Evolutionary conservation across 176 grass and related monocot genomes (phyloP), one percentile per base, ranked within the genome.

Genomic region (Eremochloa ophiuroides): DNA sequence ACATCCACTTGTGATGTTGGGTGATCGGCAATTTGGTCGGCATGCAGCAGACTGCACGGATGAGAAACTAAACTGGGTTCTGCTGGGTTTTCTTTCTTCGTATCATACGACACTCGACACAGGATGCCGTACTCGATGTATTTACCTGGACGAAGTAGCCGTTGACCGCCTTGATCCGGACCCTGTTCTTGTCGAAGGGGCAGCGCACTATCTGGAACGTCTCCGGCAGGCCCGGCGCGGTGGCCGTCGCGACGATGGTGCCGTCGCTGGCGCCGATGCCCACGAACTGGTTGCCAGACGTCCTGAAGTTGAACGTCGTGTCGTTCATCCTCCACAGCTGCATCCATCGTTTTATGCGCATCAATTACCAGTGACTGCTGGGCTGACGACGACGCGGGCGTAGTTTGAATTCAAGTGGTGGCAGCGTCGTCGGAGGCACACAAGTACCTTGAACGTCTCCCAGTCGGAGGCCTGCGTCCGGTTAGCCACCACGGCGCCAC

Each of bases 381-480:
- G 43, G 14, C 43, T 16, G 42, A 13, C 44, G 46, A 50, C 17
- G 41, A 44, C 42, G 42, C 42, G 1, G 42, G 12, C 41, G 41
- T 42, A 42, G 42, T 4, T 14, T 11, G 42, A 44, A 44, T 44
- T 44, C 12, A 44, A 44, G 42, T n/a, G n/a, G n/a, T n/a, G n/a
- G n/a, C n/a, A n/a, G n/a, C n/a, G n/a, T n/a, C n/a, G n/a, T n/a
- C n/a, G n/a, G n/a, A n/a, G n/a, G n/a, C n/a, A n/a, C n/a, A n/a
- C n/a, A n/a, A n/a, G n/a, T 4, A 93, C 91, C 85, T 66, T 94
- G 85, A 92, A 94, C 1, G 92, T 94, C 64, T 94, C 92, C 80
- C 80, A 94, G 44, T 37, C 84, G 5, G 84, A 78, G 7, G 89
- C 78, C 30, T 79, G 74, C 14, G 87, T 56, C 58, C 71, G 74